Percentiles rank a stretch among this genome's conserved stretches.
Evolutionary conservation across 805 yeast species (phyloP).

Genomic region (Ogataea methylovora): DNA sequence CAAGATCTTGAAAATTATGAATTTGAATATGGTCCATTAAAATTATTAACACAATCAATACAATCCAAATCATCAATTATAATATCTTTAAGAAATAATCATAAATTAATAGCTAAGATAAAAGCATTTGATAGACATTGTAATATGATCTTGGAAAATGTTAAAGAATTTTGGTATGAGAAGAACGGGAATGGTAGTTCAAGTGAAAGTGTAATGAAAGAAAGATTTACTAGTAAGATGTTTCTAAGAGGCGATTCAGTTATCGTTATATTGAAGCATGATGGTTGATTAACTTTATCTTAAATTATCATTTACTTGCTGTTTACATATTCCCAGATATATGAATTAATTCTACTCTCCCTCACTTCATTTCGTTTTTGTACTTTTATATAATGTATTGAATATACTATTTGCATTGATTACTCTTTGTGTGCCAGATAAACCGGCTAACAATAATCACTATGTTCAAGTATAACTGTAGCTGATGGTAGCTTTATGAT

Average conservation of each 20-base stretch:
- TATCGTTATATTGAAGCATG: conserved; percentile 54
- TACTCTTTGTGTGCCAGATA: no score
- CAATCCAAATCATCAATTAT: conserved; percentile 68
- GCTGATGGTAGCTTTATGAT: no score
- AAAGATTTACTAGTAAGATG: conserved; percentile 81
- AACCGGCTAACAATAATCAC: no score
- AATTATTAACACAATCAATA: conserved; percentile 78
- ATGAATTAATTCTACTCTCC: neutral
- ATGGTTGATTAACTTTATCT: neutral
- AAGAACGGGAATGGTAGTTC: conserved; percentile 30
- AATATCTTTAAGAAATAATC: conserved; percentile 87
- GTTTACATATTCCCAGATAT: neutral
- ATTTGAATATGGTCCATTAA: conserved; percentile 84
- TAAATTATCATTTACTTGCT: no score
- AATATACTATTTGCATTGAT: no score
- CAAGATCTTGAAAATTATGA: conserved; percentile 84
- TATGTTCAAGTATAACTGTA: no score
- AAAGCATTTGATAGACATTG: conserved; percentile 96
- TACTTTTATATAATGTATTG: no score
- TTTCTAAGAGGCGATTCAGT: conserved; percentile 95
- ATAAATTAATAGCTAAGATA: conserved; percentile 81
- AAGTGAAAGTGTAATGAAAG: conserved; percentile 29
- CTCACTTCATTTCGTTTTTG: neutral
- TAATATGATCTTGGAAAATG: conserved; percentile 86
- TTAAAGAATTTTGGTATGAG: conserved; percentile 64